These are phyloP conservation scores for Syzygium aqueum DNA, from an alignment of 345 rosid species.

Conservation along the genomic window DNA sequence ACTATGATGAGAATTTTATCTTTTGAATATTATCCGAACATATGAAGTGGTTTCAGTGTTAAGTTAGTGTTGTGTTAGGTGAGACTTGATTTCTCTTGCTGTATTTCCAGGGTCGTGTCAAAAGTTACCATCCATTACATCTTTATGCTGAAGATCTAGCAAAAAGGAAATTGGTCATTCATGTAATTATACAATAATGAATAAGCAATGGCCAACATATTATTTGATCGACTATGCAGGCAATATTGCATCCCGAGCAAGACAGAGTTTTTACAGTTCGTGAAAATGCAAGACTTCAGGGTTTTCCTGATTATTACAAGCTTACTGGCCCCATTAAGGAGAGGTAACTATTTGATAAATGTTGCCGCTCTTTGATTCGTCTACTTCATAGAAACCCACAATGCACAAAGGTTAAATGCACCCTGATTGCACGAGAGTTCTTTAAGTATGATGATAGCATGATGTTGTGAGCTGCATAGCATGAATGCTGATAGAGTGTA, in stretches of 20 bases:
- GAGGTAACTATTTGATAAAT: slow-evolving; percentile 23
- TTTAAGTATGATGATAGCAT: not conserved
- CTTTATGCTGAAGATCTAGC: not conserved
- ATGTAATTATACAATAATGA: not conserved
- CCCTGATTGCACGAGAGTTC: not conserved
- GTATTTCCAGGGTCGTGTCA: not conserved
- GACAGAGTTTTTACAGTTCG: slow-evolving; percentile 57
- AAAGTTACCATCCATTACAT: not conserved
- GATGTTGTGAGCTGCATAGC: not conserved
- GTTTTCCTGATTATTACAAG: slow-evolving; percentile 60
- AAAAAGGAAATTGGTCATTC: not conserved
- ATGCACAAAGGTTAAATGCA: not conserved
- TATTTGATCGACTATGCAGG: slow-evolving; percentile 15
- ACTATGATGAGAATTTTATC: not conserved
- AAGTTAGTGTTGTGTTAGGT: not conserved
- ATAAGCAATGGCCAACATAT: not conserved
- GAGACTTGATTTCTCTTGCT: not conserved
- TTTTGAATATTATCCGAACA: not conserved
- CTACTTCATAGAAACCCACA: not conserved
- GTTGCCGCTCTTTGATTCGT: not conserved
- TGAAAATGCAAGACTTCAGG: slow-evolving; percentile 70
- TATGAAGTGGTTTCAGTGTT: not conserved
- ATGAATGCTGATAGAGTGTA: not conserved
- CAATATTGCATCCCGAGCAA: slow-evolving; percentile 54
- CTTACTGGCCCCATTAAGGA: slow-evolving; percentile 56